Evolutionary conservation across 176 grass and related monocot genomes (phyloP).

Genomic region (Paspalum vaginatum): DNA sequence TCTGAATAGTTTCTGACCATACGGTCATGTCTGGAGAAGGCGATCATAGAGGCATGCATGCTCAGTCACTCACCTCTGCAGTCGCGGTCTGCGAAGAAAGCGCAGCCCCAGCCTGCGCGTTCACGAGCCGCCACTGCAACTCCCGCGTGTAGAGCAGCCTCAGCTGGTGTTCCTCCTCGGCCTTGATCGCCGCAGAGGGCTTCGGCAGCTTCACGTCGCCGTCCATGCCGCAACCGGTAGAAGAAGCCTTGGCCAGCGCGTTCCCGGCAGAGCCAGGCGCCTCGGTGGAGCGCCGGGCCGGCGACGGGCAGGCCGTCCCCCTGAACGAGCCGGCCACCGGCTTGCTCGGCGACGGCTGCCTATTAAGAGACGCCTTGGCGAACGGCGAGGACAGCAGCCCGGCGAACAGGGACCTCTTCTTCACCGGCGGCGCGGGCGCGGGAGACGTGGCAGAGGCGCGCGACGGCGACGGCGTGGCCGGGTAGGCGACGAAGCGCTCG

Average conservation of each 20-base stretch:
- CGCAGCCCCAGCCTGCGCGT: constrained; percentile 42
- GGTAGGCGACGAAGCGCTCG: constrained; percentile 9
- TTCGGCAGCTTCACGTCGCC: constrained; percentile 36
- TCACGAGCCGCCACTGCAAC: constrained; percentile 60
- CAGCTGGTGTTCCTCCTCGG: constrained; percentile 66
- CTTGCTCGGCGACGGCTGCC: constrained; percentile 6
- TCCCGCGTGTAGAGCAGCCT: constrained; percentile 50
- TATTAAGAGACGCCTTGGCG: background rate
- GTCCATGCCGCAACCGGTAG: background rate
- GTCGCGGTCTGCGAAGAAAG: constrained; percentile 24
- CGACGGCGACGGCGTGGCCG: constrained; percentile 21
- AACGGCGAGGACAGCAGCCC: constrained; percentile 35
- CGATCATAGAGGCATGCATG: background rate
- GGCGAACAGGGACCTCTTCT: constrained; percentile 27
- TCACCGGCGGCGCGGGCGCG: constrained; percentile 8
- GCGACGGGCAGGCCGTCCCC: constrained; percentile 33
- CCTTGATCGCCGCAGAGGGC: constrained; percentile 33
- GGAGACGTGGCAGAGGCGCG: constrained; percentile 15
- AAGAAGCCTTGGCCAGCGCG: background rate
- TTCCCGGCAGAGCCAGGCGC: constrained; percentile 11
- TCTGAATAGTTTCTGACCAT: background rate
- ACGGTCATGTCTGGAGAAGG: background rate
- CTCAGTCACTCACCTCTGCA: constrained; percentile 48
- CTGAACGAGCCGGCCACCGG: constrained; percentile 20
- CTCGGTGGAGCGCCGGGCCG: constrained; percentile 25